phyloP scores from a whole-genome alignment of 2,329 filamentous ascomycete genomes.

The Aspergillus sp. region DNA sequence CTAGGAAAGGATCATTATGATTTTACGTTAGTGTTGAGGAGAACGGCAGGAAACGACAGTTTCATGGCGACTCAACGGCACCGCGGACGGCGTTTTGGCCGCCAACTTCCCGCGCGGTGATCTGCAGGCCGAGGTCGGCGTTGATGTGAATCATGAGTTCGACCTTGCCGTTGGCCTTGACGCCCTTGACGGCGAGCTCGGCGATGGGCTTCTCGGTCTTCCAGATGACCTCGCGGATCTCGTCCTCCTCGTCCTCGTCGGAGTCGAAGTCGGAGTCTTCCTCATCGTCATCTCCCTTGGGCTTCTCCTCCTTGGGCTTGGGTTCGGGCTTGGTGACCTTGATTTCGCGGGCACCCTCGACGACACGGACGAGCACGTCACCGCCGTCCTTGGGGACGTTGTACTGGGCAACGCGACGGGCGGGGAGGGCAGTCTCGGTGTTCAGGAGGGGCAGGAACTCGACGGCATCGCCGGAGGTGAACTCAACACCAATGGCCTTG shows the following conservation, averaged over 20 bases:
- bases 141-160: constrained; percentile 90
- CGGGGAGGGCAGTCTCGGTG: constrained; percentile 85
- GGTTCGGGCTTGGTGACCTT: constrained; percentile 87
- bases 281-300: constrained; percentile 57
- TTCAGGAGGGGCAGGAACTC: constrained; percentile 79
- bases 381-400: constrained; percentile 75
- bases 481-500: constrained; percentile 84
- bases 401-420: constrained; percentile 80
- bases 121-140: constrained; percentile 73
- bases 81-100: constrained; percentile 81
- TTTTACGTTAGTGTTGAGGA: not conserved
- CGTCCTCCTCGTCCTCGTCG: constrained; percentile 71
- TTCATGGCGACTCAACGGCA: constrained; percentile 44
- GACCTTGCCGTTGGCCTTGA: constrained; percentile 87
- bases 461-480: constrained; percentile 60
- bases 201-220: constrained; percentile 80
- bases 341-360: constrained; percentile 86
- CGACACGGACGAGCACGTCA: constrained; percentile 83
- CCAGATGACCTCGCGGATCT: constrained; percentile 87
- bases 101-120: constrained; percentile 82
- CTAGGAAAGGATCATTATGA: constrained; percentile 6
- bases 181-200: constrained; percentile 77
- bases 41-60: not conserved
- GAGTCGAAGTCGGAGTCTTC: constrained; percentile 64
- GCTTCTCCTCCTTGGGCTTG: constrained; percentile 64